Base-by-base conservation (phyloP, 2,329 filamentous ascomycete genomes). In the Laburnicola sp. region DNA sequence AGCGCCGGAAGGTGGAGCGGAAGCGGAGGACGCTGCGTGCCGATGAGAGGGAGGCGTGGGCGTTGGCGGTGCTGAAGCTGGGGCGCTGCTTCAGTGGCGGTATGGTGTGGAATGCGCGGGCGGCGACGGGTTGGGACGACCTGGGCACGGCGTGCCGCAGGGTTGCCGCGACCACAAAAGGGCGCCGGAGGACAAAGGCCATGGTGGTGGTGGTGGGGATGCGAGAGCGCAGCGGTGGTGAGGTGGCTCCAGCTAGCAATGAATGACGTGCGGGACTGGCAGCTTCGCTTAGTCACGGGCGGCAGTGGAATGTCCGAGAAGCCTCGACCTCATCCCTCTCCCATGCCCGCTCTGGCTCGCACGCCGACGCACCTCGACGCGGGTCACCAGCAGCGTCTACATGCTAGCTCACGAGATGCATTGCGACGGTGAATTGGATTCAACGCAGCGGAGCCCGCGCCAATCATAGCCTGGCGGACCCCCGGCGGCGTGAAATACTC, bases 161-260 rank as follows among this genome's bases (percentile, higher is more conserved):
- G 32, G 80, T 79, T 56, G 80, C 76, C 38, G 83, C 77, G 57
- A 88, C 76, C 68, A 83, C 80, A 62, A 88, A 86, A 16, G 86
- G 85, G 59, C 83, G 82, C 68, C 83, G 79, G 58, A 87, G 75
- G 50, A 85, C 73, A 70, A 85, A 86, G 51, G 85, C 82, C 86
- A 88, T 88, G 58, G 58, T 77, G 44, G 26, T 34, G 48, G 40
- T 45, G 47, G 42, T 40, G 41, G 45, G 34, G 39, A 40, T 39
- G 53, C 25, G 21, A 37, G 41, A 50, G 45, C 35, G 26, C 32
- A 42, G 34, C 39, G 48, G 42, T 26, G 36, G 45, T 30, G 28
- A 31, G 16, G 7, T n/a, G 16, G 31, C 11, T n/a, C n/a, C n/a
- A 32, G 37, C 21, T 36, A 46, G 45, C 49, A 48, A 53, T 51